These are phyloP conservation scores for Pythium aphanidermatum DNA, from an alignment of 352 stramenopile genomes.

Conservation along the genomic window DNA sequence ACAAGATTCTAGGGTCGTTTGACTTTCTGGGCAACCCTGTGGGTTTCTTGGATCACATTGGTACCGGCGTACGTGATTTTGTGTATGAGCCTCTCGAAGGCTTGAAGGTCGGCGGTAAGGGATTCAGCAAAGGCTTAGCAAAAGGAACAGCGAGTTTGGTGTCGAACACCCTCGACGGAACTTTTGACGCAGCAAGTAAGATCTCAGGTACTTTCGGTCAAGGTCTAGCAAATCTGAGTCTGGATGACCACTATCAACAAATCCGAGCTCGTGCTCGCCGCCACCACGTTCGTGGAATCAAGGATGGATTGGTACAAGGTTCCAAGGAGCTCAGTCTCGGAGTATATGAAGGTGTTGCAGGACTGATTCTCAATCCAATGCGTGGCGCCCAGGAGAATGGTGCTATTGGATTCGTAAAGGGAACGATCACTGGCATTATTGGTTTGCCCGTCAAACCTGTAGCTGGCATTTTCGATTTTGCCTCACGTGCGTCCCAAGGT, in stretches of 20 bases:
- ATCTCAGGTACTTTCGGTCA: constrained; percentile 87
- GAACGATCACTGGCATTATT: constrained; percentile 85
- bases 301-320: constrained; percentile 76
- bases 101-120: constrained; percentile 82
- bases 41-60: constrained; percentile 92
- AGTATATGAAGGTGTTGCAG: constrained; percentile 79
- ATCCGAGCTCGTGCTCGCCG: constrained; percentile 72
- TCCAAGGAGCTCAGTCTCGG: constrained; percentile 81
- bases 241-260: constrained; percentile 86
- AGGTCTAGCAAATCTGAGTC: constrained; percentile 76
- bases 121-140: constrained; percentile 79
- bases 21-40: constrained; percentile 87
- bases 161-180: constrained; percentile 82
- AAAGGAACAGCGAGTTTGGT: constrained; percentile 86
- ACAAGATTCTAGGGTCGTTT: constrained; percentile 85
- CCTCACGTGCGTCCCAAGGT: constrained; percentile 80
- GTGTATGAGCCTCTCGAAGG: constrained; percentile 95
- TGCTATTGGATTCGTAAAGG: constrained; percentile 77
- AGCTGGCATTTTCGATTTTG: constrained; percentile 86
- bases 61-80: constrained; percentile 93
- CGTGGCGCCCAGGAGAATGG: constrained; percentile 73
- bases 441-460: constrained; percentile 83
- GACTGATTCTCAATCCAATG: constrained; percentile 77
- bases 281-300: constrained; percentile 70
- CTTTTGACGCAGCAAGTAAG: constrained; percentile 84